Base-by-base conservation (phyloP, 2,329 filamentous ascomycete species). In the Xylariaceae sp. region DNA sequence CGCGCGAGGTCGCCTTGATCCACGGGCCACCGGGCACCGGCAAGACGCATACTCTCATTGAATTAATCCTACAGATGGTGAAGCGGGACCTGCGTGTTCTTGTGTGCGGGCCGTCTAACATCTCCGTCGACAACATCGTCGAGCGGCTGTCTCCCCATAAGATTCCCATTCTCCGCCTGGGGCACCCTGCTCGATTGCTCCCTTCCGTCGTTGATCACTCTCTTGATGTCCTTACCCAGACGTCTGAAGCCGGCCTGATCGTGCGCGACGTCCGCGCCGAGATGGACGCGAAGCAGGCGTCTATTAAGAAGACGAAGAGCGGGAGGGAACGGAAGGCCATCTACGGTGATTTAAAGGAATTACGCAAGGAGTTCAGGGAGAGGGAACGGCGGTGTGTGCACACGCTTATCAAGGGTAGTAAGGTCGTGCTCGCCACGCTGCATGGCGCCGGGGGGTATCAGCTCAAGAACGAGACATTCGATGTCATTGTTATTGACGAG, bases 81-180 rank as follows among this genome's bases (percentile, higher is more conserved):
- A 86, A 85, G 66, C 81, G 83, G 21, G 80, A 84, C 32, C 79
- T 86, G 50, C 83, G 91, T 1, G 77, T 97, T 10, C 78, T 97
- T 1, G 92, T 97, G n/a, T 97, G 94, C 65, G 94, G 92, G 0
- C 94, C 94, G 0, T 96, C 90, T 29, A 99, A 99, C 68, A 92
- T 99, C 63, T 94, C 90, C 0, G 94, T 99, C 1, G 94, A 99
- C 78, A 99, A 99, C 67, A 95, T 99, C 54, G 92, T 96, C 8
- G 94, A 99, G 72, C 85, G 94, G 7, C 80, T 97, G 1, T 84
- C 91, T 1, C 84, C 88, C 0, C 88, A 92, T 70, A 91, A 90
- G 65, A 79, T 96, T 1, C 87, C 90, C 0, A 90, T 97, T 64
- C 81, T 97, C 34, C 87, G 94, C 1, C 81, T 99, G 0, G 94